phyloP scores from a whole-genome alignment of 2,329 filamentous ascomycete genomes.

The Clarireedia paspali region DNA sequence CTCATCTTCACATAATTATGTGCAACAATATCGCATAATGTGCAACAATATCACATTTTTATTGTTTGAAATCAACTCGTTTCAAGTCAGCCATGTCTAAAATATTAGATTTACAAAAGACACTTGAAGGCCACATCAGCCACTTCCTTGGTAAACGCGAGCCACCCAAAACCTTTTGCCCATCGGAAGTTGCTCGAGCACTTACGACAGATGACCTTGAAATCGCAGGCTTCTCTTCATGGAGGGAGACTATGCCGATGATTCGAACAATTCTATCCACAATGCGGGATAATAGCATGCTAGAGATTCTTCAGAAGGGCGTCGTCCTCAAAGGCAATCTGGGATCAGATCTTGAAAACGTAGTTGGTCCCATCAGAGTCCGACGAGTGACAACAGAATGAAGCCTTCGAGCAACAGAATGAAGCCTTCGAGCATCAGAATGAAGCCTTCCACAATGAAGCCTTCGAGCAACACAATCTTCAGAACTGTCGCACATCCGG shows the following conservation, averaged over 20 bases:
- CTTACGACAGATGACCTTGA: background rate
- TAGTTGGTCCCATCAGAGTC: background rate
- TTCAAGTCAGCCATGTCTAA: too few species aligned
- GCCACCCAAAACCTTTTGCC: slow-evolving; percentile 13
- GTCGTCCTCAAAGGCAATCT: background rate
- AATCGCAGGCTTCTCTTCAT: background rate
- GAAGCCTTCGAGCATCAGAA: too few species aligned
- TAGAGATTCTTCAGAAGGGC: background rate
- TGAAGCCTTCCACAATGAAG: too few species aligned
- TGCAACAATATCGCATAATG: too few species aligned
- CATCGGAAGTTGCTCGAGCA: slow-evolving; percentile 14
- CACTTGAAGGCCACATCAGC: background rate
- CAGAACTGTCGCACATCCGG: too few species aligned
- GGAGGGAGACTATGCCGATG: background rate
- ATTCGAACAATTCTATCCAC: background rate
- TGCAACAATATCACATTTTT: too few species aligned
- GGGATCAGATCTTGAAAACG: background rate
- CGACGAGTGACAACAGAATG: background rate
- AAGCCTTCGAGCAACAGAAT: too few species aligned
- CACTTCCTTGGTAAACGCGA: background rate
- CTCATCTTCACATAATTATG: too few species aligned
- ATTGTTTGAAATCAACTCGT: too few species aligned
- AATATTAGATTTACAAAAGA: background rate
- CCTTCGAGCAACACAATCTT: too few species aligned
- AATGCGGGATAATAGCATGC: background rate